Conservation (phyloP, 768 basidiomycete species). For the Mycena rebaudengoi region DNA sequence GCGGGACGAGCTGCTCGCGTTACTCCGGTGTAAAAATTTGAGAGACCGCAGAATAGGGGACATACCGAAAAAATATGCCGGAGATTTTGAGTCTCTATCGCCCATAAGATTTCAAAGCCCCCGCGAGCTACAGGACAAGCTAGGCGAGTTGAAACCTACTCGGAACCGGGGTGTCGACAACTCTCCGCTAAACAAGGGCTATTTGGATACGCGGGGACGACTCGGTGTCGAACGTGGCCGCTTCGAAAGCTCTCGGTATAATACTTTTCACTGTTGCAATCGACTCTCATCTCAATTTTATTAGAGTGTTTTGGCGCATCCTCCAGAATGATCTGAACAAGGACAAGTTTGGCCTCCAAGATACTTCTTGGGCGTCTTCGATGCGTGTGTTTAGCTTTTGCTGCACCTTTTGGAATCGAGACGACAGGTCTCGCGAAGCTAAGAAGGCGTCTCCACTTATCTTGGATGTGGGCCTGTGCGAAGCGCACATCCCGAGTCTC, state of each 20-base stretch:
- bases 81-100: slow-evolving; percentile 22
- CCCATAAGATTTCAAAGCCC: slow-evolving; percentile 14
- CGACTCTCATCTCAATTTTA: not conserved
- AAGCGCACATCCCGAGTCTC: slow-evolving; percentile 2
- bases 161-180: not conserved
- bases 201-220: not conserved
- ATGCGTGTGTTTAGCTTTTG: slow-evolving; percentile 13
- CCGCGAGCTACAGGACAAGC: slow-evolving; percentile 5
- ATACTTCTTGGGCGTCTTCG: slow-evolving; percentile 7
- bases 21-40: not conserved
- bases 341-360: not conserved
- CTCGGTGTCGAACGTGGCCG: slow-evolving; percentile 3
- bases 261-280: not conserved
- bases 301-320: slow-evolving; percentile 12
- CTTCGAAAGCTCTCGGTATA: slow-evolving; percentile 22
- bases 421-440: not conserved
- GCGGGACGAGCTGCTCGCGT: not conserved
- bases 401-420: slow-evolving; percentile 8
- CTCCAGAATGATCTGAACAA: not conserved
- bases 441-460: not conserved
- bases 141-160: slow-evolving; percentile 1
- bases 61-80: not conserved
- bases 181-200: slow-evolving; percentile 18
- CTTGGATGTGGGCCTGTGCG: slow-evolving; percentile 13
- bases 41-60: not conserved